Evolutionary conservation across 805 yeast species (phyloP).

Genomic region (Candida manassasensis): DNA sequence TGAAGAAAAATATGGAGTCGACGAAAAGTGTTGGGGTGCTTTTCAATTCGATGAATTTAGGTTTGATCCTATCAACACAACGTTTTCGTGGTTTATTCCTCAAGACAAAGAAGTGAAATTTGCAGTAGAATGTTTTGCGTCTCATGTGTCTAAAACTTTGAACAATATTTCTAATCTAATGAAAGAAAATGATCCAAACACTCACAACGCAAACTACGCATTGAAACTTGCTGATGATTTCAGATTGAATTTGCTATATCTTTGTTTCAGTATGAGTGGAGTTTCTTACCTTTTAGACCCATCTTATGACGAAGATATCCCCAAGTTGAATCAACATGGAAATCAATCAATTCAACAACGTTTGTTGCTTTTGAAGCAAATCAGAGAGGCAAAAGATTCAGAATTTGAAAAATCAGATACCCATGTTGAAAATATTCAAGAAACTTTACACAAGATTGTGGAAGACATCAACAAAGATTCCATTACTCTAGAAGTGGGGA

Average conservation of each 20-base stretch:
- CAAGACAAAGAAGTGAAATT: constrained; percentile 46
- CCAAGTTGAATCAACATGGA: constrained; percentile 27
- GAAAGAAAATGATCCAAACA: constrained; percentile 17
- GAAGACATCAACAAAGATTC: constrained; percentile 23
- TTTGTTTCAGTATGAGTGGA: constrained; percentile 65
- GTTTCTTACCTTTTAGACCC: constrained; percentile 71
- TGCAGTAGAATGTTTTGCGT: constrained; percentile 57
- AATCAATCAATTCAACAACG: constrained; percentile 32
- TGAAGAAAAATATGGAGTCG: constrained; percentile 30
- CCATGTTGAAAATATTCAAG: constrained; percentile 25
- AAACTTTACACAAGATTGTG: constrained; percentile 30
- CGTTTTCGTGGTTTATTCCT: constrained; percentile 77
- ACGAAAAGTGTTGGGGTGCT: constrained; percentile 69
- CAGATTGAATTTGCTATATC: constrained; percentile 48
- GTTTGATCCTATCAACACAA: constrained; percentile 44
- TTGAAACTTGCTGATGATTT: constrained; percentile 47
- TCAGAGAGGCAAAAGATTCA: constrained; percentile 21
- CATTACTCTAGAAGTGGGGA: constrained; percentile 3
- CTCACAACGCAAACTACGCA: constrained; percentile 15
- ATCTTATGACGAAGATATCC: constrained; percentile 48
- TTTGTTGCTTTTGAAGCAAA: constrained; percentile 27
- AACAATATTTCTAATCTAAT: constrained; percentile 36
- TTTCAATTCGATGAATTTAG: constrained; percentile 53
- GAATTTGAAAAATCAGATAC: constrained; percentile 18
- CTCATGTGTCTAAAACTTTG: constrained; percentile 42